These are phyloP conservation scores for Inga laurina DNA, from an alignment of 306 rosid genomes.

Conservation along the genomic window DNA sequence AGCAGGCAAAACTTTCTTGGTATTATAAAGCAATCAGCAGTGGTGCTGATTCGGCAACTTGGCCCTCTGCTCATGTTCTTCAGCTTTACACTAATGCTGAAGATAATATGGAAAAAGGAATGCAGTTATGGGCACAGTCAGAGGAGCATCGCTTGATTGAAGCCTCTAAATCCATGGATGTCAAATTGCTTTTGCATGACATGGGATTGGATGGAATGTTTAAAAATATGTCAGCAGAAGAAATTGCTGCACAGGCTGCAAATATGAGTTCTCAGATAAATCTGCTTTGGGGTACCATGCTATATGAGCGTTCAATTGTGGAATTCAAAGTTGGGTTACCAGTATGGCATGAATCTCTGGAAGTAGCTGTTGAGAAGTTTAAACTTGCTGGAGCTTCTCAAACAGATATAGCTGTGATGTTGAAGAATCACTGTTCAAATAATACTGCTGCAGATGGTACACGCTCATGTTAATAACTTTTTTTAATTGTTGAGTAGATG, in stretches of 20 bases:
- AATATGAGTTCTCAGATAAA: slow-evolving; percentile 61
- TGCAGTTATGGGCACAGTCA: slow-evolving; percentile 55
- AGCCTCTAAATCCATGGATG: slow-evolving; percentile 36
- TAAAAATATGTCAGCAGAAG: slow-evolving; percentile 41
- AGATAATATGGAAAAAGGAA: slow-evolving; percentile 62
- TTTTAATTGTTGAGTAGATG: not conserved
- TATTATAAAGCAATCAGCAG: slow-evolving; percentile 47
- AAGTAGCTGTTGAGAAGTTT: slow-evolving; percentile 60
- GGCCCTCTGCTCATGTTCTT: slow-evolving; percentile 50
- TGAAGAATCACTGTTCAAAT: slow-evolving; percentile 63
- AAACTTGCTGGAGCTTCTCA: slow-evolving; percentile 62
- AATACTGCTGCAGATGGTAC: slow-evolving; percentile 46
- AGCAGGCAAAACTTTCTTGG: slow-evolving; percentile 67
- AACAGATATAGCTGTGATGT: slow-evolving; percentile 57
- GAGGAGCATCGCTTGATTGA: slow-evolving; percentile 39
- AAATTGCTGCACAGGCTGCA: slow-evolving; percentile 49
- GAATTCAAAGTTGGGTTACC: slow-evolving; percentile 61
- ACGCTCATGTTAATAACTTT: not conserved
- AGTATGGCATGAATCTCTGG: slow-evolving; percentile 54
- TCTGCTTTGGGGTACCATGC: slow-evolving; percentile 65
- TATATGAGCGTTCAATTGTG: slow-evolving; percentile 62
- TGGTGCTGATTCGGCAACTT: slow-evolving; percentile 36
- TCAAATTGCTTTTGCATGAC: slow-evolving; percentile 37
- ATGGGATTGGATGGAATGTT: slow-evolving; percentile 45
- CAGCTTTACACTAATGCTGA: slow-evolving; percentile 53